phyloP scores from a whole-genome alignment of 2,329 filamentous ascomycete genomes.

The Penicillium sp. region DNA sequence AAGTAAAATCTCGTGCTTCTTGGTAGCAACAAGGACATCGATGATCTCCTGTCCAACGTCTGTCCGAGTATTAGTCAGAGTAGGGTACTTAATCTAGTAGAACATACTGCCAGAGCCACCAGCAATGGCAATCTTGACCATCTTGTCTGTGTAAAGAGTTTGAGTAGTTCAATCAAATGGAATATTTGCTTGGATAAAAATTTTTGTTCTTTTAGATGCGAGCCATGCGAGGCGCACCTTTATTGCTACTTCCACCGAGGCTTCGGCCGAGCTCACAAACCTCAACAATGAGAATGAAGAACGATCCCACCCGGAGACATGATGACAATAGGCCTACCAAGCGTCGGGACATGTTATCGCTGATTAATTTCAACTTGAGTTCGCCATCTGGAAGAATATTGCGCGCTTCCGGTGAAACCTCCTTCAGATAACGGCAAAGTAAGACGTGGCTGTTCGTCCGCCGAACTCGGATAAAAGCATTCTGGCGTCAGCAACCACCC shows the following conservation, averaged over 20 bases:
- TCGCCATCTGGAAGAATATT: not conserved
- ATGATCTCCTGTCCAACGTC: constrained; percentile 58
- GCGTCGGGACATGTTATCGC: not conserved
- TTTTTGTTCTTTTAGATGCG: not conserved
- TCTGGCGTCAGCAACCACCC: not conserved
- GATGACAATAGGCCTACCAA: not conserved
- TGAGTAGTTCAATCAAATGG: not conserved
- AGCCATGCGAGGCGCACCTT: not conserved
- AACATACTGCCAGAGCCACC: constrained; percentile 50
- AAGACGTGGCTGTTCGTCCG: not conserved
- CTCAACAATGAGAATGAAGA: not conserved
- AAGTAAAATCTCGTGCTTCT: constrained; percentile 57
- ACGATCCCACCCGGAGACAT: not conserved
- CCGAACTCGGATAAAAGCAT: not conserved
- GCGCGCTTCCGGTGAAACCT: not conserved
- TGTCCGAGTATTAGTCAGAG: constrained; percentile 28
- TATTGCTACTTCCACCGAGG: not conserved
- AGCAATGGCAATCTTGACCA: constrained; percentile 51
- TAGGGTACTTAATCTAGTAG: not conserved
- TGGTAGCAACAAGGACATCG: constrained; percentile 51
- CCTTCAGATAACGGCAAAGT: not conserved
- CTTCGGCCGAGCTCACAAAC: not conserved
- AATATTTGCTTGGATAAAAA: not conserved
- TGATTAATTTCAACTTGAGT: not conserved
- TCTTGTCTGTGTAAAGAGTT: constrained; percentile 23